phyloP scores from a whole-genome alignment of 2,329 filamentous ascomycete species.

The Stagonosporopsis chrysanthemi region DNA sequence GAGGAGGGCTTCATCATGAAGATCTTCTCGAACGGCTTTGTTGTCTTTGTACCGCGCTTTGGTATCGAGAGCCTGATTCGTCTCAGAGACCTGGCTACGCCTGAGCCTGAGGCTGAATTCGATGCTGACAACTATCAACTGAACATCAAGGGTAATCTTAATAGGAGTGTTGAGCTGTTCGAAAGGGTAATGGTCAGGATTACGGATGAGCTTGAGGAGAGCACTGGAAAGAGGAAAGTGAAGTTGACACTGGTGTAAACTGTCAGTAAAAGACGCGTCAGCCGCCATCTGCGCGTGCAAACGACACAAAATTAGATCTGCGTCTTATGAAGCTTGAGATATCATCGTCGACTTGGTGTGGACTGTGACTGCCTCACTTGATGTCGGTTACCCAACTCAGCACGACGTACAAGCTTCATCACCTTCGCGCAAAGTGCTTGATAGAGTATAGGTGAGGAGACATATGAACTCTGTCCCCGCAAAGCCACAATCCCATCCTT shows the following conservation, averaged over 20 bases:
- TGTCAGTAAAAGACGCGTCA: background rate
- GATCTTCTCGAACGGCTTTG: slow-evolving; percentile 96
- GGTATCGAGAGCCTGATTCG: slow-evolving; percentile 93
- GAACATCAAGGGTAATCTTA: slow-evolving; percentile 63
- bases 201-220: slow-evolving; percentile 90
- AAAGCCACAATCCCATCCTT: slow-evolving; percentile 5
- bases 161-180: slow-evolving; percentile 78
- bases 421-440: background rate
- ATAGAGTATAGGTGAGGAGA: background rate
- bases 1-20: slow-evolving; percentile 97
- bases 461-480: background rate
- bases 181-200: slow-evolving; percentile 90
- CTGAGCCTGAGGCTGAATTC: slow-evolving; percentile 79
- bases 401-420: background rate
- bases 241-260: slow-evolving; percentile 67
- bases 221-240: slow-evolving; percentile 92
- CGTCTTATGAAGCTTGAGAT: background rate
- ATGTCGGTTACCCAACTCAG: background rate
- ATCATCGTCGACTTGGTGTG: background rate
- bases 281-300: background rate
- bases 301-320: background rate
- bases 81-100: slow-evolving; percentile 79
- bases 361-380: background rate
- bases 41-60: slow-evolving; percentile 94
- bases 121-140: slow-evolving; percentile 87